phyloP scores from a whole-genome alignment of 345 rosid genomes.

The Mangifera indica region DNA sequence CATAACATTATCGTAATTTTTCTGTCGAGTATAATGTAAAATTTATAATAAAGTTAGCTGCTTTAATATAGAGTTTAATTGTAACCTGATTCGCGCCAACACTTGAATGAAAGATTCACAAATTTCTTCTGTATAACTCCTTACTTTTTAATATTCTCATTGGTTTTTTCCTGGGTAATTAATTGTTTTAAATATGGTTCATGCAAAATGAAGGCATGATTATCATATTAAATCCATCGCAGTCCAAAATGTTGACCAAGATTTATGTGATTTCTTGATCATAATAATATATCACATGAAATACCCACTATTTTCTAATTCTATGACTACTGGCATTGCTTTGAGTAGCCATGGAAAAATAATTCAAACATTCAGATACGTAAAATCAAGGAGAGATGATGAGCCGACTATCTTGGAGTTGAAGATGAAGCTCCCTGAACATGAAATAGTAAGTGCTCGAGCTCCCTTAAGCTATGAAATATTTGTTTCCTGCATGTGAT shows the following conservation, averaged over 20 bases:
- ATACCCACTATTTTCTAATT: neutral
- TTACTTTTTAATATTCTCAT: neutral
- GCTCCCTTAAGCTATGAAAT: conserved; percentile 20
- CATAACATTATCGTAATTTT: too few relatives aligned
- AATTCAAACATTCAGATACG: conserved; percentile 8
- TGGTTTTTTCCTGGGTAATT: neutral
- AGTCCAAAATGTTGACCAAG: neutral
- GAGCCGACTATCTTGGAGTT: conserved; percentile 5
- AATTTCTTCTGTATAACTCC: too few relatives aligned
- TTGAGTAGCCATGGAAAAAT: neutral
- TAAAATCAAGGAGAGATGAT: neutral
- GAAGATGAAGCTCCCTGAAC: conserved; percentile 2
- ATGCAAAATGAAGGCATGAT: neutral
- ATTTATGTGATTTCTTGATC: neutral
- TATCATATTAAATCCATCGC: too few relatives aligned
- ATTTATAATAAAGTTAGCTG: too few relatives aligned
- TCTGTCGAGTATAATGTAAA: too few relatives aligned
- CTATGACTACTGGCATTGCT: neutral
- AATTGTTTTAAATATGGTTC: neutral
- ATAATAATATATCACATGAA: neutral
- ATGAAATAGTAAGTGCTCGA: conserved; percentile 7
- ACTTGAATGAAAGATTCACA: neutral
- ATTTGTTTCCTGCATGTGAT: conserved; percentile 9
- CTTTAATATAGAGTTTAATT: too few relatives aligned
- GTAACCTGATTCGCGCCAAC: neutral